Evolutionary conservation across 306 rosid genomes (phyloP), one percentile per base, ranked within the genome.

Genomic region (Castanea crenata): DNA sequence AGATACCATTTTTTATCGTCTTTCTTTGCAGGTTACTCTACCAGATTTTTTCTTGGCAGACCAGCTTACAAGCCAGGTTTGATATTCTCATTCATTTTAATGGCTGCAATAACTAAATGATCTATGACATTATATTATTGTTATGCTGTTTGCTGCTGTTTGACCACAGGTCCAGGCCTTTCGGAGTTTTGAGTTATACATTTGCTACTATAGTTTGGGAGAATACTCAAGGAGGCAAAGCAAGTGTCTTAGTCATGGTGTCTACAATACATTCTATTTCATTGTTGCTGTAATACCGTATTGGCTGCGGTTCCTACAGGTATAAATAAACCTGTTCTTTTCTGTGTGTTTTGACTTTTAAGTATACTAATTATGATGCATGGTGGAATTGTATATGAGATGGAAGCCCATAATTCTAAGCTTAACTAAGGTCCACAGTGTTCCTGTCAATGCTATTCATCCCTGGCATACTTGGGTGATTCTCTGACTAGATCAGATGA

Each of bases 21-120:
- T 81, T 57, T 73, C 8, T 79, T 69, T 83, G 73, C 82, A 88
- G 94, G 94, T 88, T 82, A 85, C 81, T 55, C 79, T 88, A 80
- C 76, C 78, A 12, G 90, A 92, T 56, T 87, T 88, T 82, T 87
- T 88, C 86, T 81, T 88, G 83, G 97, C 92, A n/a, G 92, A 90
- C 71, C 94, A 92, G 85, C 92, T 92, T 77, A 84, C 92, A 6
- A 87, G 94, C 81, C 97, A 92, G 92, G 93, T 91, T 29, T 87
- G 76, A 13, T 52, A 51, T 73, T 74, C 32, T 5, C 56, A 49
- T 75, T 10, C n/a, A 69, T 31, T 75, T 82, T 72, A 65, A 19
- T 55, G 79, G 69, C 10, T 64, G 57, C 61, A 61, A 58, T 63
- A 20, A 21, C 32, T 29, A 3, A 65, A 55, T 62, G 64, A 64